Conservation (phyloP, 257 asterid species). For the Vinca minor region DNA sequence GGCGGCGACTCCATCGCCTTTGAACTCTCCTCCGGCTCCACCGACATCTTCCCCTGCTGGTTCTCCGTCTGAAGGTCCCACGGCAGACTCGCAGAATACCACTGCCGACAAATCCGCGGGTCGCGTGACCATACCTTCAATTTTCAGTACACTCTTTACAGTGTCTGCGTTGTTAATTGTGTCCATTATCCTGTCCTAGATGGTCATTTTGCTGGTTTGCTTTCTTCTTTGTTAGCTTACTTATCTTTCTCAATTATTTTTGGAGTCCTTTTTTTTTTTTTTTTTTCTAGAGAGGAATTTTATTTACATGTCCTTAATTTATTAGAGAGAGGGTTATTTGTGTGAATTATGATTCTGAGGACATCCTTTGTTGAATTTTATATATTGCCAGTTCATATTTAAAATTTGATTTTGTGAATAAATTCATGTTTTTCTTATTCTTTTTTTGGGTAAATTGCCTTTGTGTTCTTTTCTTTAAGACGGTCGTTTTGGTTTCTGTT, state of each 20-base stretch:
- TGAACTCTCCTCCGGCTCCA: slow-evolving; percentile 72
- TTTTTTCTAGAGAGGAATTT: slow-evolving; percentile 19
- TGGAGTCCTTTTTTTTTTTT: slow-evolving; percentile 20
- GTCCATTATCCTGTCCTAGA: slow-evolving; percentile 42
- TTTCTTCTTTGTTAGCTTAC: slow-evolving; percentile 26
- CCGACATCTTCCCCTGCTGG: slow-evolving; percentile 51
- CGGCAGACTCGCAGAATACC: too few relatives aligned
- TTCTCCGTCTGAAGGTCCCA: slow-evolving; percentile 58
- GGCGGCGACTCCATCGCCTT: slow-evolving; percentile 45
- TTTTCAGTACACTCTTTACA: slow-evolving; percentile 28
- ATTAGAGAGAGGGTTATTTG: slow-evolving; percentile 16
- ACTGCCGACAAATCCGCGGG: slow-evolving; percentile 39
- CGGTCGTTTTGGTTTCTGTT: too few relatives aligned
- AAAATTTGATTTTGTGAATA: not conserved
- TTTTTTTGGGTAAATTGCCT: not conserved
- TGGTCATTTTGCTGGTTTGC: slow-evolving; percentile 29
- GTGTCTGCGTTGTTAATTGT: slow-evolving; percentile 50
- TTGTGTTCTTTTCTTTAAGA: too few relatives aligned
- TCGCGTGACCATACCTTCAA: slow-evolving; percentile 30
- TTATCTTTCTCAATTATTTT: slow-evolving; percentile 4
- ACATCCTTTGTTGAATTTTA: not conserved
- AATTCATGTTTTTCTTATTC: not conserved
- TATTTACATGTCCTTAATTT: slow-evolving; percentile 21
- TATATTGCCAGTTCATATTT: slow-evolving; percentile 4
- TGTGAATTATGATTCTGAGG: slow-evolving; percentile 4